Evolutionary conservation across 2,329 filamentous ascomycete species (phyloP).

Genomic region (Colletotrichum agaves): DNA sequence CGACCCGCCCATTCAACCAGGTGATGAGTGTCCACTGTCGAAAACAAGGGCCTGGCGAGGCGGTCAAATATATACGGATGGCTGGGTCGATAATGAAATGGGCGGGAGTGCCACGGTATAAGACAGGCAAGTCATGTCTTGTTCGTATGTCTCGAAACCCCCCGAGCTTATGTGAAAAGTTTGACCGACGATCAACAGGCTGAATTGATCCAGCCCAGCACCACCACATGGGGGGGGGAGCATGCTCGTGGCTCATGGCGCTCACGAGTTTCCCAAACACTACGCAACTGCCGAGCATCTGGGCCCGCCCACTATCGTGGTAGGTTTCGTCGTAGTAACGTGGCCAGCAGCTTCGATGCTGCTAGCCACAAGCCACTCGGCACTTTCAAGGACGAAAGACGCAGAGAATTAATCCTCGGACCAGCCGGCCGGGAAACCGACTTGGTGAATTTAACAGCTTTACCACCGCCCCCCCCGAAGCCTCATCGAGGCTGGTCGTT

Average conservation of each 20-base stretch:
- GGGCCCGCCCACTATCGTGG: conserved; percentile 7
- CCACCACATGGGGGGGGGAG: conserved; percentile 36
- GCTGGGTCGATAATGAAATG: not conserved
- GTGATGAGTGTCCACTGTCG: not conserved
- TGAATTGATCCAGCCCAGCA: not conserved
- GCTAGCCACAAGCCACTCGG: conserved; percentile 6
- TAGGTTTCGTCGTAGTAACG: conserved; percentile 27
- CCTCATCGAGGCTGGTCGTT: not conserved
- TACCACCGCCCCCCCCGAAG: not conserved
- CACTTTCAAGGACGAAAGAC: not conserved
- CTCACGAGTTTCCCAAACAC: conserved; percentile 29
- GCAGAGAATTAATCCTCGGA: not conserved
- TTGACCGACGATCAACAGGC: conserved; percentile 4
- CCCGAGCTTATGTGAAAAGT: conserved; percentile 15
- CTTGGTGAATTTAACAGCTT: not conserved
- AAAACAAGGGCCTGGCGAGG: not conserved
- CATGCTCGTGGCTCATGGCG: conserved; percentile 33
- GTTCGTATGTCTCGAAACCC: not conserved
- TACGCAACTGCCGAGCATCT: conserved; percentile 28
- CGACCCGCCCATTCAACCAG: not conserved
- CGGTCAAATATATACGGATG: not conserved
- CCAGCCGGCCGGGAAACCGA: not conserved
- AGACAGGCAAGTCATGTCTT: conserved; percentile 17
- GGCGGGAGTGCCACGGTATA: not conserved
- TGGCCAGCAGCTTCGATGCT: not conserved